Evolutionary conservation across 148 eudicot genomes (phyloP).

Genomic region (Rhododendron mucronatum): DNA sequence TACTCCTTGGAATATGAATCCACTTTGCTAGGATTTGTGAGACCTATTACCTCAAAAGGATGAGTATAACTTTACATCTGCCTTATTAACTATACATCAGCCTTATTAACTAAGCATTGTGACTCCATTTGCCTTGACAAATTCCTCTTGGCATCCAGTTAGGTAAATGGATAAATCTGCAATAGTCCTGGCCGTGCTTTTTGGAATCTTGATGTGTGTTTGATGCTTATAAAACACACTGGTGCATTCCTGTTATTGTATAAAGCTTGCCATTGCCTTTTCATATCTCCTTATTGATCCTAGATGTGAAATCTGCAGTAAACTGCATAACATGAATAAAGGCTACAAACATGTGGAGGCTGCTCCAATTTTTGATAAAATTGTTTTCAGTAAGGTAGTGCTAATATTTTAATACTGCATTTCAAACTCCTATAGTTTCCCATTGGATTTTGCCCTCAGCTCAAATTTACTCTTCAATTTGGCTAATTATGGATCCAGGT

Average conservation of each 20-base stretch:
- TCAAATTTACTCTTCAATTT: neutral
- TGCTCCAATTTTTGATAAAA: conserved; percentile 68
- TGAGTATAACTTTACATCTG: neutral
- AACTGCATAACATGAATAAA: conserved; percentile 66
- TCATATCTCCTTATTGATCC: neutral
- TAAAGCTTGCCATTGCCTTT: neutral
- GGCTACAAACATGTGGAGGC: conserved; percentile 80
- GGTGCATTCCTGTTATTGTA: neutral
- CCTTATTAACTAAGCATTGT: neutral
- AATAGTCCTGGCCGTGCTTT: neutral
- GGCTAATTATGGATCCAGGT: conserved; percentile 37
- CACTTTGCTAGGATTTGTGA: neutral
- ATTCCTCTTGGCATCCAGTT: neutral
- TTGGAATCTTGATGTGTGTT: neutral
- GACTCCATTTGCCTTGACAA: neutral
- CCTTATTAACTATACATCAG: neutral
- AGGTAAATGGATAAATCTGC: neutral
- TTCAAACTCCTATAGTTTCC: neutral
- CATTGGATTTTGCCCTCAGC: neutral
- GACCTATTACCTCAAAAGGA: neutral
- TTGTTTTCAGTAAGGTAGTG: conserved; percentile 80
- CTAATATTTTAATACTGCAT: neutral
- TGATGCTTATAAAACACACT: neutral
- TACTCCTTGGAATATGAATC: neutral
- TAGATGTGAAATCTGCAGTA: conserved; percentile 42